Percentiles rank a stretch among this genome's conserved stretches.
These are phyloP conservation scores for Plasmodium fragile DNA, from an alignment of 169 alveolate genomes.

Conservation along the genomic window DNA sequence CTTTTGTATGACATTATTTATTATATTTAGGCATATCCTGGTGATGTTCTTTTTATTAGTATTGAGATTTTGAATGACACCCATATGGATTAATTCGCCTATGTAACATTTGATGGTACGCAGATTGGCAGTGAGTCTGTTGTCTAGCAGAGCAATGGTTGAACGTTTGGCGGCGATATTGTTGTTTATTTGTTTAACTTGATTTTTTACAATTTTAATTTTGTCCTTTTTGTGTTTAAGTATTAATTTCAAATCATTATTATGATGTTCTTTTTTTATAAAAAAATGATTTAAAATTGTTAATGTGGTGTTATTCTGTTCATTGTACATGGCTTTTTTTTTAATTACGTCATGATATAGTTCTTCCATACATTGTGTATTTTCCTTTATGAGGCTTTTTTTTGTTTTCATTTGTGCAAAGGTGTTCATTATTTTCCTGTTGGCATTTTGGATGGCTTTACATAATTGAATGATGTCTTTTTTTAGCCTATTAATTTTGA, in stretches of 20 bases:
- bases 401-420: constrained; percentile 23
- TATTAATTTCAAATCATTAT: constrained; percentile 16
- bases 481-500: constrained; percentile 49
- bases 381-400: constrained; percentile 33
- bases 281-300: constrained; percentile 43
- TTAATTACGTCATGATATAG: constrained; percentile 10
- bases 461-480: constrained; percentile 21
- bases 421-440: constrained; percentile 5
- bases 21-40: constrained; percentile 7
- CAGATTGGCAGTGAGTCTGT: constrained; percentile 10
- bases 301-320: constrained; percentile 1
- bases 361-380: constrained; percentile 16
- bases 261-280: constrained; percentile 41
- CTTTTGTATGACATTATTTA: constrained; percentile 52
- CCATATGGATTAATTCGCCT: neutral
- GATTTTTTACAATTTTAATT: constrained; percentile 11
- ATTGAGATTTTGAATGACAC: neutral
- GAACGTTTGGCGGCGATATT: neutral
- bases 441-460: constrained; percentile 14
- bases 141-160: constrained; percentile 22
- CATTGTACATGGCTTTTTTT: neutral
- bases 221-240: constrained; percentile 12
- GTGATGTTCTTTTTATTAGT: neutral
- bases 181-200: constrained; percentile 28
- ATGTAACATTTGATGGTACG: constrained; percentile 10